Conservation (phyloP, 2,329 filamentous ascomycete genomes). For the Aspergillus sp. region DNA sequence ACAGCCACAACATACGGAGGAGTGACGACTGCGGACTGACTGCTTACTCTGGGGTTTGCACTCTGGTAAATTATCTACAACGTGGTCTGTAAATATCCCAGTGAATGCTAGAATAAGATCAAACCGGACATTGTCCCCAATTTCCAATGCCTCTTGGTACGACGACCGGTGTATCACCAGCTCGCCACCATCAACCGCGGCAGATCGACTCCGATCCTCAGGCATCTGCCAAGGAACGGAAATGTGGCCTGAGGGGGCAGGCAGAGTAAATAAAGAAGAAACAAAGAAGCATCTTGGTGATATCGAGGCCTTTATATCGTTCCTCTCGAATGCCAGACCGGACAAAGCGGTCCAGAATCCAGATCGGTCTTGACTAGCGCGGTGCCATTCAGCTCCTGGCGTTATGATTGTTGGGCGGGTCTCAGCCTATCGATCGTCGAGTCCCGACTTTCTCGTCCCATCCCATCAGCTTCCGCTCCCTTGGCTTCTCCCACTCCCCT, state of each 20-base stretch:
- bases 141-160: too few species aligned
- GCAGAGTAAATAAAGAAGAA: constrained; percentile 5
- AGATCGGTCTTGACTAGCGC: constrained; percentile 5
- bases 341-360: background rate
- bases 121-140: background rate
- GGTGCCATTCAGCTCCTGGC: constrained; percentile 5
- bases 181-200: background rate
- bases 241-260: constrained; percentile 5
- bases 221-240: constrained; percentile 4
- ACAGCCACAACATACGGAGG: background rate
- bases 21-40: background rate
- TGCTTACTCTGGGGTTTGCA: background rate
- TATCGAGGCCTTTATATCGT: background rate
- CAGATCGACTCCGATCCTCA: constrained; percentile 1
- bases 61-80: background rate
- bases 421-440: constrained; percentile 13
- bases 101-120: too few species aligned
- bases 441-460: constrained; percentile 8
- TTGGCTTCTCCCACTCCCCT: constrained; percentile 3
- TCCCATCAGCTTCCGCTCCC: constrained; percentile 6
- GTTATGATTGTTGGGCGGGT: constrained; percentile 8
- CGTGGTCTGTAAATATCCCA: background rate
- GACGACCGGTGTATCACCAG: background rate
- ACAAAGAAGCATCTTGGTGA: background rate
- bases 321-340: background rate